Percentiles rank a stretch among this genome's conserved stretches.
Conservation (phyloP, 176 grass and related monocot genomes). For the Bolboschoenus planiculmis region DNA sequence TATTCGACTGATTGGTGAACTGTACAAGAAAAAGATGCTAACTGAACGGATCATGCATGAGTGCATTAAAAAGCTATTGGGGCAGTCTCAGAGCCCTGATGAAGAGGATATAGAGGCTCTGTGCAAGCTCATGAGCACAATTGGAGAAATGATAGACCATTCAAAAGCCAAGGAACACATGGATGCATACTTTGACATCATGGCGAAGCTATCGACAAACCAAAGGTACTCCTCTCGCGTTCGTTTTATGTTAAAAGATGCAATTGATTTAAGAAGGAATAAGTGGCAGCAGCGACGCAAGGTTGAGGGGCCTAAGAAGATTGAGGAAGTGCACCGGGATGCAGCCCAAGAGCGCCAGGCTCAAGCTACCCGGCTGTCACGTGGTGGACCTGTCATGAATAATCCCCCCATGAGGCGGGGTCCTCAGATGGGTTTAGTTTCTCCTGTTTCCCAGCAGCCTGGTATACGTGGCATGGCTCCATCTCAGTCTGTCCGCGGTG, state of each 20-base stretch:
- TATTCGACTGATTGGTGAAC: slow-evolving; percentile 90
- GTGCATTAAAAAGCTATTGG: slow-evolving; percentile 82
- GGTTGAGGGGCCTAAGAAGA: slow-evolving; percentile 97
- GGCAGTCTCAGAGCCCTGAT: slow-evolving; percentile 50
- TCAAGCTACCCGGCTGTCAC: slow-evolving; percentile 62
- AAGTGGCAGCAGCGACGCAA: slow-evolving; percentile 93
- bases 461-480: slow-evolving; percentile 46
- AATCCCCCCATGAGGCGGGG: slow-evolving; percentile 48
- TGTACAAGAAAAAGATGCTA: slow-evolving; percentile 94
- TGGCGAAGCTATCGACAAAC: slow-evolving; percentile 52
- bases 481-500: slow-evolving; percentile 25
- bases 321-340: slow-evolving; percentile 91
- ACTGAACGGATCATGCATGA: slow-evolving; percentile 97
- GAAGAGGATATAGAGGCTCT: slow-evolving; percentile 90
- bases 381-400: slow-evolving; percentile 51
- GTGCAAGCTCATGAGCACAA: slow-evolving; percentile 98
- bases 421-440: slow-evolving; percentile 47
- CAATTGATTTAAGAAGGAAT: slow-evolving; percentile 86
- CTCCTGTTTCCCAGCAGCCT: slow-evolving; percentile 59
- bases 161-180: slow-evolving; percentile 84
- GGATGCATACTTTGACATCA: slow-evolving; percentile 79
- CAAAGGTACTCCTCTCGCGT: slow-evolving; percentile 75
- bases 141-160: slow-evolving; percentile 96
- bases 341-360: slow-evolving; percentile 89
- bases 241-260: slow-evolving; percentile 81